Evolutionary conservation across 805 yeast genomes (phyloP), one percentile per base, ranked within the genome.

Genomic region (Candida insectalens): DNA sequence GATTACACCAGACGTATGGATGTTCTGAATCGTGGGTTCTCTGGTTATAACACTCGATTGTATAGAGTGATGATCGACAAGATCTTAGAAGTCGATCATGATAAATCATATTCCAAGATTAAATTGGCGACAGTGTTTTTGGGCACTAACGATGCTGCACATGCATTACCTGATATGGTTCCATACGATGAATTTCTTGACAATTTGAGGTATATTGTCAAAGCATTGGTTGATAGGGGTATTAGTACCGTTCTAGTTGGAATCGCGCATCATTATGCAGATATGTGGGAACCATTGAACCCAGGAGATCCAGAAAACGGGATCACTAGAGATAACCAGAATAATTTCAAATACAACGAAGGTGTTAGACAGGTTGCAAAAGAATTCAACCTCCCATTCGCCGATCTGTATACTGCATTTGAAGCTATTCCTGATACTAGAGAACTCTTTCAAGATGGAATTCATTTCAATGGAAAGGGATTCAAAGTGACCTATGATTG

Each of bases 141-240:
- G 46, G 95, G 95, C 4, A 68, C 94, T 12, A 85, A 85, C 47
- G 95, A 85, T 51, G 65, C 80, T 0, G 65, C 68, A 2, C 23
- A 10, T 19, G 44, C 51, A 1, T 63, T 54, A 3, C 72, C 70
- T 3, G 55, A 54, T n/a, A 79, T 71, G 45, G 83, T 81, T 6
- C 68, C 70, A 2, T 30, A 74, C 7, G 65, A 51, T 1, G 61
- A 69, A 39, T 82, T 57, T 48, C 35, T 53, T 19, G 56, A 51
- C n/a, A 84, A 83, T 47, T 57, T 69, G 40, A 49, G 43, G 16
- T 41, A 41, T 15, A 46, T 83, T 45, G 59, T 73, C 9, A 44
- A 56, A 6, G 33, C 59, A 36, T 57, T 69, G 15, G 39, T 50
- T 16, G 47, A 48, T 2, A 50, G 63, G 32, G 65, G 59, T 3